These are phyloP conservation scores for Claviceps sp. DNA, from an alignment of 2,329 filamentous ascomycete genomes.

Conservation along the genomic window DNA sequence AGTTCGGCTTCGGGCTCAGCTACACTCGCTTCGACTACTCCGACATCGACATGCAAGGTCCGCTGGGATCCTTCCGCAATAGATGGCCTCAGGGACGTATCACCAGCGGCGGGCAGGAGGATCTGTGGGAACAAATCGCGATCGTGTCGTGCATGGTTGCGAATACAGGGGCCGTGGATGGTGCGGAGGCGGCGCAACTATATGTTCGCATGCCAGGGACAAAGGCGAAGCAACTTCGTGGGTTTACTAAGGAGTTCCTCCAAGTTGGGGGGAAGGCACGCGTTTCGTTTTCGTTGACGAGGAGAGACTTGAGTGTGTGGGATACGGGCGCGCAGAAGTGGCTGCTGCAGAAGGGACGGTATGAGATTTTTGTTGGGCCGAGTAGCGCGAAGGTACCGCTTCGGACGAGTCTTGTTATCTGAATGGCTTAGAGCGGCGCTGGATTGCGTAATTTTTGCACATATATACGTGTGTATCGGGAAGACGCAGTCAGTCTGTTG, in stretches of 20 bases:
- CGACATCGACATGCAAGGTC: constrained; percentile 23
- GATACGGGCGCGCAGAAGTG: constrained; percentile 48
- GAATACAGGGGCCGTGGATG: constrained; percentile 29
- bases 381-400: constrained; percentile 36
- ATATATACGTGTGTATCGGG: not conserved
- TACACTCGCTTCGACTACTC: constrained; percentile 41
- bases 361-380: constrained; percentile 30
- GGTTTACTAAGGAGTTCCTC: constrained; percentile 48
- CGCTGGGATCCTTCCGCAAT: constrained; percentile 11
- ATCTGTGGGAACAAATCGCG: constrained; percentile 34
- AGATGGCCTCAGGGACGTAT: constrained; percentile 26
- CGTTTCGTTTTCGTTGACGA: constrained; percentile 39
- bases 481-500: not conserved
- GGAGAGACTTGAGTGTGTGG: constrained; percentile 56
- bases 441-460: not conserved
- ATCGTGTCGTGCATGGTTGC: constrained; percentile 23
- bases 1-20: constrained; percentile 43
- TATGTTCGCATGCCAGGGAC: constrained; percentile 32
- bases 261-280: constrained; percentile 29
- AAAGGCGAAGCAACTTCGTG: constrained; percentile 46
- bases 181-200: constrained; percentile 35
- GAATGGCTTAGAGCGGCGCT: not conserved
- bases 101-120: constrained; percentile 29
- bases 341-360: constrained; percentile 34
- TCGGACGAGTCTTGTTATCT: constrained; percentile 24